Evolutionary conservation across 768 basidiomycete genomes (phyloP).

Genomic region (Dictyophora rubrovolvata): DNA sequence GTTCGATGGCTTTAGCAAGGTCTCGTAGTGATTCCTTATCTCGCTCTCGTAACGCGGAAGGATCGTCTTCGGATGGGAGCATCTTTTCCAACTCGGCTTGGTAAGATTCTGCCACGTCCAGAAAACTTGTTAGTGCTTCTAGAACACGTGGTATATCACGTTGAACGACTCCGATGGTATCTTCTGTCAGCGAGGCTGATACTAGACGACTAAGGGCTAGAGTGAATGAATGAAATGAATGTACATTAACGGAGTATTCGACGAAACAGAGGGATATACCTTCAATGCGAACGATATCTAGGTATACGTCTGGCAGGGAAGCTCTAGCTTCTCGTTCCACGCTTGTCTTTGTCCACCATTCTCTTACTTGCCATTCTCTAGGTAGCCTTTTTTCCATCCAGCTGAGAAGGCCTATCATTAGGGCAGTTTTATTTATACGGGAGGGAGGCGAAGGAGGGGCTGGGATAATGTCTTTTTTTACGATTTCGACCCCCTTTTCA

Average conservation of each 20-base stretch:
- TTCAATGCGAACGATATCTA: slow-evolving; percentile 54
- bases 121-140: slow-evolving; percentile 62
- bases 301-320: slow-evolving; percentile 47
- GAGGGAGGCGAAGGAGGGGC: neutral
- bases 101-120: slow-evolving; percentile 57
- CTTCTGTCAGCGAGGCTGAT: slow-evolving; percentile 68
- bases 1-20: slow-evolving; percentile 43
- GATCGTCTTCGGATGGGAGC: slow-evolving; percentile 27
- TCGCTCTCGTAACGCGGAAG: neutral
- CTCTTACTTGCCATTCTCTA: slow-evolving; percentile 16
- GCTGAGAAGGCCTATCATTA: neutral
- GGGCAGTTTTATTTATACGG: neutral
- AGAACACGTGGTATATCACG: slow-evolving; percentile 74
- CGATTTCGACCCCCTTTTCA: neutral
- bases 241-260: too few species aligned
- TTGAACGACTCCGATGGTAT: slow-evolving; percentile 76
- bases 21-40: slow-evolving; percentile 24
- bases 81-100: slow-evolving; percentile 39
- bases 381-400: slow-evolving; percentile 1
- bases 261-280: too few species aligned
- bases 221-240: neutral
- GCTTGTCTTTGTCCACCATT: slow-evolving; percentile 54
- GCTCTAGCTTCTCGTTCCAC: slow-evolving; percentile 41
- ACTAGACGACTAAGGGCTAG: slow-evolving; percentile 58
- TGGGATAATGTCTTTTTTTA: neutral